These are phyloP conservation scores for Apiosordaria backusii DNA, from an alignment of 495 filamentous ascomycete species.

Conservation along the genomic window DNA sequence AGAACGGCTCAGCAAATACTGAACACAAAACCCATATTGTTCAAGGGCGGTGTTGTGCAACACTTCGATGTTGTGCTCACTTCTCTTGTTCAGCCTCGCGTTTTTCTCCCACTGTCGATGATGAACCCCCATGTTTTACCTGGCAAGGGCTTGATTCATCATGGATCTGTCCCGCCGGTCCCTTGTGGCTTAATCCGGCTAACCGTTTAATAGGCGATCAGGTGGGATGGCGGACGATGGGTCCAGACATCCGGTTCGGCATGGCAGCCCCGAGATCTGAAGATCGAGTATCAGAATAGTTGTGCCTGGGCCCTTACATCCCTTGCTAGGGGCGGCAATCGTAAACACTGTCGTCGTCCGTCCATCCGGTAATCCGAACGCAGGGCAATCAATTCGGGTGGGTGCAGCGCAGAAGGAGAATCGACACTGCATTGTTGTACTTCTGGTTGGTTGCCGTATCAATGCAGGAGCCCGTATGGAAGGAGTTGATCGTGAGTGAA, in stretches of 20 bases:
- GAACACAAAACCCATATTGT: background rate
- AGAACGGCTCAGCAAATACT: background rate
- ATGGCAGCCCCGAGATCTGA: background rate
- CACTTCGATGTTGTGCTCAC: background rate
- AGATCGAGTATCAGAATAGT: background rate
- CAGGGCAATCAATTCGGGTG: background rate
- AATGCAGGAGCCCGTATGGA: background rate
- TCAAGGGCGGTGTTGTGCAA: background rate
- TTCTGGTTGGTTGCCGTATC: no score
- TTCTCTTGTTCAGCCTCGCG: background rate
- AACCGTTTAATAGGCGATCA: background rate
- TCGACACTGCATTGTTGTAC: no score
- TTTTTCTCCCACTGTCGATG: background rate
- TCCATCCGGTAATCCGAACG: background rate
- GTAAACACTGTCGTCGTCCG: background rate
- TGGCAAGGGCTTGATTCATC: background rate
- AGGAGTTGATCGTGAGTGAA: background rate
- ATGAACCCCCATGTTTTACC: background rate
- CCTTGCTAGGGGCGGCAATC: background rate
- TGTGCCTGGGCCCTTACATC: background rate
- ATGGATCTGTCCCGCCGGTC: background rate
- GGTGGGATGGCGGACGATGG: background rate
- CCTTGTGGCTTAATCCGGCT: background rate
- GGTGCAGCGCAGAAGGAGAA: background rate
- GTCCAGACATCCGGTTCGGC: background rate